Evolutionary conservation across 495 filamentous ascomycete genomes (phyloP), one percentile per base, ranked within the genome.

Genomic region (Penicillium lividum): DNA sequence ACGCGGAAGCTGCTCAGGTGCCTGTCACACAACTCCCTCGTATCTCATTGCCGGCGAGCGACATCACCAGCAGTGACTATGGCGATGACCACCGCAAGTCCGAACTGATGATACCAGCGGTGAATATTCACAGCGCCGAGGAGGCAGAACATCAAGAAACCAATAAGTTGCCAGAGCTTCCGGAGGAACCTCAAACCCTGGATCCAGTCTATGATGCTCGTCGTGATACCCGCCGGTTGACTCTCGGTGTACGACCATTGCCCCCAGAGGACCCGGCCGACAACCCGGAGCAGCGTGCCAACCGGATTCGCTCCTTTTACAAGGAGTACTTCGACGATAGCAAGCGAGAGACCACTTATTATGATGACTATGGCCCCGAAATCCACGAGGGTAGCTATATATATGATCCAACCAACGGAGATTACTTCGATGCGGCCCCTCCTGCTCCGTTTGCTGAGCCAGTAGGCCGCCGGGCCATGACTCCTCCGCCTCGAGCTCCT

Each of bases 301-400:
- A 96, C 75, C 85, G 95, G 25, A 98, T 98, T 61, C 85, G 94
- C 63, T 98, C 95, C 27, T 98, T 98, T 77, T 98, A 98, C 77
- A 97, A 97, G 71, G 94, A 98, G 72, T 98, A 98, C 73, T 98
- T 98, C 59, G 94, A 98, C 53, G 93, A 96, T 27, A 86, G 83
- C 18, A 90, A 88, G 68, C 71, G 68, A 45, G 74, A 79, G 33
- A 62, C 72, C 18, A 68, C 61, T 3, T 89, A 91, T 66, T 87
- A 88, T 56, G 86, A 91, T 61, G 88, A 91, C 63, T 87, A 87
- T 64, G 85, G 86, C 48, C 62, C 82, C 15, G 81, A 84, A 48
- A 89, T 87, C 66, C 80, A 87, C 40, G 72, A 78, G 4, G 73
- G 74, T 52, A 80, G 75, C 33, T 77, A 82, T 42, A 70, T 89